Base-by-base conservation (phyloP, 192 early-diverging fungal genomes). In the Backusella tarrabulga region DNA sequence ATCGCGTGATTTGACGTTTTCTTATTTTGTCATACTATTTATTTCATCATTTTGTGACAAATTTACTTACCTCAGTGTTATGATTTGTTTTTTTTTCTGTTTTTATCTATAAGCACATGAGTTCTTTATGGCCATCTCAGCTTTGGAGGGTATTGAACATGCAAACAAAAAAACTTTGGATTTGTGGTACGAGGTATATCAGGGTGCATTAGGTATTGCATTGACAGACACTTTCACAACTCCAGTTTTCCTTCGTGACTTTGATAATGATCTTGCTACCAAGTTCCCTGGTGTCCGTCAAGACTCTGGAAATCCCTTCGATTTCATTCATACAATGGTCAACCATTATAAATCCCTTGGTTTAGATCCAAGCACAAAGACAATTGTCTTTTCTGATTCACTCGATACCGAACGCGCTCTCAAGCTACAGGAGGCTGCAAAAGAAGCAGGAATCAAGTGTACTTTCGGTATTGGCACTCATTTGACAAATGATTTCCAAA, bases 221-320 rank as follows among this genome's bases (percentile, higher is more conserved):
- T 71, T 94, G 66, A 91, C 92, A 14, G 93, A 95, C 74, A 95
- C 93, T 1, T 94, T 93, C 60, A 87, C 88, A 6, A 90, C 91
- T 0, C 69, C 79, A 19, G 86, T 83, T 0, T 95, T 95, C 77
- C 85, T 95, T 67, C 81, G 81, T 29, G 85, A 89, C 54, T 92
- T 94, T 82, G 83, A 86, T 68, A 71, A 74, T 7, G 70, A 80
- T 0, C 38, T 93, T 17, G 91, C 92, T 0, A 68, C 76, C 17
- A 78, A 80, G 4, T 91, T 86, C 77, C 66, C 46, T 2, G 90
- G 90, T 32, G 87, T 94, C 1, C 89, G 93, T 3, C 93, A 95
- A 63, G 93, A 95, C 71, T 93, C 91, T 67, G 93, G 93, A 4
- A 88, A 92, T 72, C 86, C 93, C 3, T 77, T 85, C 23, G 75